A percentile compares a stretch with the other conserved stretches of the same genome.
These are phyloP conservation scores for Fusarium siculi DNA, from an alignment of 2,329 filamentous ascomycete species.

Conservation along the genomic window DNA sequence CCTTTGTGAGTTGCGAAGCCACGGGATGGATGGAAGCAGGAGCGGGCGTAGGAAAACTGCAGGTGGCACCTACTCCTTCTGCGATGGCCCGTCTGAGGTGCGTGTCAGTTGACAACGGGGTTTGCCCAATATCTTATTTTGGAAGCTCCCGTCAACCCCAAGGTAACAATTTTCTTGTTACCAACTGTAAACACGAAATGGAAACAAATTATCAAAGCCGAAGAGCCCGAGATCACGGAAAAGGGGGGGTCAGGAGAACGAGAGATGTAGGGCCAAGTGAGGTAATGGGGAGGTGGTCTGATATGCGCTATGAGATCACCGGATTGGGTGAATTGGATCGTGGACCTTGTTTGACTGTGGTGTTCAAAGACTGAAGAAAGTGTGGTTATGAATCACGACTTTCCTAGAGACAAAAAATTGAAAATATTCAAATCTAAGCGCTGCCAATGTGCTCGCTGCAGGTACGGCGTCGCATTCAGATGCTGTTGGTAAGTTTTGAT, in stretches of 20 bases:
- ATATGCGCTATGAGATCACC: slow-evolving; percentile 42
- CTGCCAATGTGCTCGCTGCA: slow-evolving; percentile 33
- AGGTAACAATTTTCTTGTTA: slow-evolving; percentile 1
- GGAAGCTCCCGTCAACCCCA: neutral
- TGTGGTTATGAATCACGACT: neutral
- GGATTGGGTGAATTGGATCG: slow-evolving; percentile 8
- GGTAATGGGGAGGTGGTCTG: slow-evolving; percentile 41
- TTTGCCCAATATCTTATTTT: slow-evolving; percentile 8
- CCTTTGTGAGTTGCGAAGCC: neutral
- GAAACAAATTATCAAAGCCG: slow-evolving; percentile 30
- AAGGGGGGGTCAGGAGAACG: slow-evolving; percentile 17
- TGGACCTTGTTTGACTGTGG: neutral
- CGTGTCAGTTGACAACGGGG: slow-evolving; percentile 21
- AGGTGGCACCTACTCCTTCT: slow-evolving; percentile 26
- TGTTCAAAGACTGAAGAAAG: neutral
- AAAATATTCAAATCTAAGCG: slow-evolving; percentile 8
- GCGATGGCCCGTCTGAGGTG: neutral
- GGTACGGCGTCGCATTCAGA: slow-evolving; percentile 32
- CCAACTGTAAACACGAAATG: slow-evolving; percentile 25
- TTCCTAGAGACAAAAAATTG: neutral
- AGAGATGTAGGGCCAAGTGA: slow-evolving; percentile 13
- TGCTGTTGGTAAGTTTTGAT: slow-evolving; percentile 22
- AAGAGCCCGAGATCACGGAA: slow-evolving; percentile 8
- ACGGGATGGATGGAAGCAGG: neutral
- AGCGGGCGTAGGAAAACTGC: slow-evolving; percentile 21